A percentile compares a stretch with the other conserved stretches of the same genome.
Conservation (phyloP, 140 eudicot genomes). For the Senecio squalidus region DNA sequence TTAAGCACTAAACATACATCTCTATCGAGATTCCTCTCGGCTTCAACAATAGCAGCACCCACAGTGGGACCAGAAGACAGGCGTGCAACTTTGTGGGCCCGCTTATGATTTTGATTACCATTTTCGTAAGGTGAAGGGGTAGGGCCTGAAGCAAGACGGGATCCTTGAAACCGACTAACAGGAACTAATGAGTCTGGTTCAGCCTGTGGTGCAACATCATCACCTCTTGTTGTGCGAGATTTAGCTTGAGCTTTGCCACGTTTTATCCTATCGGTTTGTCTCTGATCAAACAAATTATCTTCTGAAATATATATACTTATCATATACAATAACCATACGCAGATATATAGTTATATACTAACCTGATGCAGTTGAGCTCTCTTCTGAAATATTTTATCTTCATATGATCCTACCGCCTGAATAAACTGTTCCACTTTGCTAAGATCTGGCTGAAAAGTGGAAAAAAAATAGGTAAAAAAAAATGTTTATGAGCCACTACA, state of each 20-base stretch:
- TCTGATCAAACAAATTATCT: too few relatives aligned
- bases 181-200: constrained; percentile 64
- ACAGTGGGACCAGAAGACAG: constrained; percentile 42
- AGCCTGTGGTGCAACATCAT: constrained; percentile 58
- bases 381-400: constrained; percentile 75
- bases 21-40: constrained; percentile 59
- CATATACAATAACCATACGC: not conserved
- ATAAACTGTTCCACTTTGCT: too few relatives aligned
- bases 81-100: constrained; percentile 45
- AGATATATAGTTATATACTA: not conserved
- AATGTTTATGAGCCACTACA: too few relatives aligned
- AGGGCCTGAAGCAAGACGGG: constrained; percentile 77
- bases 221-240: constrained; percentile 53
- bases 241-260: constrained; percentile 64
- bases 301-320: not conserved
- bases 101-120: not conserved
- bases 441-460: constrained; percentile 56
- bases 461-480: too few relatives aligned
- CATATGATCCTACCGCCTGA: constrained; percentile 85
- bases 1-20: constrained; percentile 38
- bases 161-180: constrained; percentile 69
- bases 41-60: constrained; percentile 89
- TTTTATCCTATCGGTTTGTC: constrained; percentile 70
- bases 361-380: constrained; percentile 75
- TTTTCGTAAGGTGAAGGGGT: constrained; percentile 59